phyloP scores from a whole-genome alignment of 441 rosid species.

The Populus hybrid region DNA sequence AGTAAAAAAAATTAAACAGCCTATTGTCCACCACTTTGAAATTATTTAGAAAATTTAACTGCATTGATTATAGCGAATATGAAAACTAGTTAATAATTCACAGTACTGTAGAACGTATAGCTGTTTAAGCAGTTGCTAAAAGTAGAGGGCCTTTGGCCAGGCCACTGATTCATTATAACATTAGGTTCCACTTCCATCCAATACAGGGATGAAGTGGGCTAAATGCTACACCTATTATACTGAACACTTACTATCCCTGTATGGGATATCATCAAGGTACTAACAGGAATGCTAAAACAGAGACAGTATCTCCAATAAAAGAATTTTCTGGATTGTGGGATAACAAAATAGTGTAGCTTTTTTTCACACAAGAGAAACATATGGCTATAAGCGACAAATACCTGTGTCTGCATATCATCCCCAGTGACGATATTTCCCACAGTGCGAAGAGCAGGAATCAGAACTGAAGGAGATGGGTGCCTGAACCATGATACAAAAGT shows the following conservation, averaged over 20 bases:
- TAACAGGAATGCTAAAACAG: neutral
- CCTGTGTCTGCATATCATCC: conserved; percentile 89
- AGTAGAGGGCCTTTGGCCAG: neutral
- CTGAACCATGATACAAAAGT: conserved; percentile 27
- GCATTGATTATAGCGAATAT: neutral
- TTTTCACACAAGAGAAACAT: neutral
- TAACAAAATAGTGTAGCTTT: neutral
- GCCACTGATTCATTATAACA: neutral
- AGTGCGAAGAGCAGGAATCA: conserved; percentile 89
- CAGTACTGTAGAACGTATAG: neutral
- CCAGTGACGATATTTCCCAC: conserved; percentile 89
- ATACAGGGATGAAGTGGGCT: neutral
- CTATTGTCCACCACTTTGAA: neutral
- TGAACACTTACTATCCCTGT: neutral
- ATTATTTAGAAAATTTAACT: neutral
- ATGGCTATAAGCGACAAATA: conserved; percentile 16
- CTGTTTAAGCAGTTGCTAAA: neutral
- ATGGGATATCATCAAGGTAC: neutral
- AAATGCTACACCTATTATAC: neutral
- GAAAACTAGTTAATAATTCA: neutral
- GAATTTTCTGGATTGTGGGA: neutral
- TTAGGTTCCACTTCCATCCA: neutral
- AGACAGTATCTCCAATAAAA: neutral
- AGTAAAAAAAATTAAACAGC: neutral
- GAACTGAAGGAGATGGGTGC: conserved; percentile 78